Evolutionary conservation across 306 rosid genomes (phyloP).

Genomic region (Rosa lucieae): DNA sequence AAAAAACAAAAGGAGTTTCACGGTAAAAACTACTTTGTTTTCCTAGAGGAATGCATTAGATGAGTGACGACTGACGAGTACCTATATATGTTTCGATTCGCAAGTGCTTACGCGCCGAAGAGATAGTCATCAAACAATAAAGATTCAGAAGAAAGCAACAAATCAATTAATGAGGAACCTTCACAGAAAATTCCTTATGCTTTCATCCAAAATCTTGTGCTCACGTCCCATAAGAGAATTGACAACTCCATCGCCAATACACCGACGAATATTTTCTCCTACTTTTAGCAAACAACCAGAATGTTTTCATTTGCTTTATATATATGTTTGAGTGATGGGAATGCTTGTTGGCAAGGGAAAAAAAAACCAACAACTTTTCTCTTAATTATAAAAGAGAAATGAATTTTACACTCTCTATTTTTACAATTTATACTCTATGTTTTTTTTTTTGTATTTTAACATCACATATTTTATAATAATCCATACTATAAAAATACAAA

Average conservation of each 20-base stretch:
- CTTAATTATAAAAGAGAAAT: no score
- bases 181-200: constrained; percentile 26
- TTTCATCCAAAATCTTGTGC: constrained; percentile 24
- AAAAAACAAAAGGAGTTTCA: not conserved
- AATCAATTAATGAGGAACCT: constrained; percentile 19
- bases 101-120: not conserved
- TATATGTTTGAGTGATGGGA: not conserved
- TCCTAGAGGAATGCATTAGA: no score
- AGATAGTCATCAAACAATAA: not conserved
- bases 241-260: not conserved
- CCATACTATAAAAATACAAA: no score
- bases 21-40: no score
- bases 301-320: not conserved
- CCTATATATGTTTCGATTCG: no score
- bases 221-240: constrained; percentile 10
- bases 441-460: no score
- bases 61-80: no score
- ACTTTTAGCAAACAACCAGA: constrained; percentile 12
- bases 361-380: not conserved
- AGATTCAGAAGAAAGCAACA: constrained; percentile 12
- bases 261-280: constrained; percentile 5
- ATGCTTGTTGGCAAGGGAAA: not conserved
- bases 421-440: no score
- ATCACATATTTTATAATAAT: no score
- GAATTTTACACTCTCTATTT: no score